Evolutionary conservation across 345 rosid species (phyloP).

Genomic region (Lepidium didymum): DNA sequence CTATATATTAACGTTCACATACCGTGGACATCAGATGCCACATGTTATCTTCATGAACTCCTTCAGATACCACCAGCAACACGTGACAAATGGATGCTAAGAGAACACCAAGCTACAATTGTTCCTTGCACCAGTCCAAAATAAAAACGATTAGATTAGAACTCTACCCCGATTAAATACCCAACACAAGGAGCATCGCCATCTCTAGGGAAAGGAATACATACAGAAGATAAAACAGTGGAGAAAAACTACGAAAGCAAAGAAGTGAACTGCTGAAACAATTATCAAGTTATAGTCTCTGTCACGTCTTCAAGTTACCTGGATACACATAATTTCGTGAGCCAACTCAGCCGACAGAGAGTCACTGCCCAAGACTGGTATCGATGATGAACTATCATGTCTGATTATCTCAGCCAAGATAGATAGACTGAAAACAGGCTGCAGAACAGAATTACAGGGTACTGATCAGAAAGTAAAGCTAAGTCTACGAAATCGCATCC

Average conservation of each 20-base stretch:
- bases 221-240: neutral
- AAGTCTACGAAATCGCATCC: neutral
- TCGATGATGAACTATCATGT: slow-evolving; percentile 67
- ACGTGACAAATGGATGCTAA: slow-evolving; percentile 77
- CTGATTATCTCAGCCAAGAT: slow-evolving; percentile 69
- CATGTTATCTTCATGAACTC: slow-evolving; percentile 57
- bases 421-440: slow-evolving; percentile 79
- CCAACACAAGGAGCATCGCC: neutral
- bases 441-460: slow-evolving; percentile 24
- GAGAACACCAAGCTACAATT: slow-evolving; percentile 68
- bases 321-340: slow-evolving; percentile 70
- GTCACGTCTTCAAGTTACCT: slow-evolving; percentile 39
- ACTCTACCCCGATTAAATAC: neutral
- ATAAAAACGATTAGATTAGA: slow-evolving; percentile 23
- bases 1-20: neutral
- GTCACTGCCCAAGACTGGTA: slow-evolving; percentile 61
- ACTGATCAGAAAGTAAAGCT: slow-evolving; percentile 7
- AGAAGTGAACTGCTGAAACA: neutral
- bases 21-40: slow-evolving; percentile 56
- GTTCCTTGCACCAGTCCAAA: slow-evolving; percentile 47
- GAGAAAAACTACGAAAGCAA: neutral
- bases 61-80: slow-evolving; percentile 76
- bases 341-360: slow-evolving; percentile 73
- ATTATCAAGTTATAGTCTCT: neutral
- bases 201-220: neutral